A percentile compares a stretch with the other conserved stretches of the same genome.
These are phyloP conservation scores for Hyaloperonospora brassicae DNA, from an alignment of 352 stramenopile genomes.

Conservation along the genomic window DNA sequence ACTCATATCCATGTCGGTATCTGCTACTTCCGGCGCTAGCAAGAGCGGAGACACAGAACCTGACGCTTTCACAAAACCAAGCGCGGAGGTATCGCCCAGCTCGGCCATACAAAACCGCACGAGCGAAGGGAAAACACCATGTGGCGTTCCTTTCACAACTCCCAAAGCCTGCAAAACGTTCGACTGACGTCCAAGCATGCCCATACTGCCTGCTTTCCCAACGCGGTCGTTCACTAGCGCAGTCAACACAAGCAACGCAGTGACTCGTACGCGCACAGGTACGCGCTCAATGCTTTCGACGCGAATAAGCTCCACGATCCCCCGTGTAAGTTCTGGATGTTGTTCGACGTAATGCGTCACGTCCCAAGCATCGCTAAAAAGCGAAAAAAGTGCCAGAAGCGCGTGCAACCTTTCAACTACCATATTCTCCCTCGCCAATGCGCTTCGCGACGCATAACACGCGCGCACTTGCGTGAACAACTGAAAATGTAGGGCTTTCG, in stretches of 20 bases:
- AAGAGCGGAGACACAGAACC: slow-evolving; percentile 8
- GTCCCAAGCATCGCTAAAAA: slow-evolving; percentile 67
- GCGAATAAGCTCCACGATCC: slow-evolving; percentile 66
- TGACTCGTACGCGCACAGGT: slow-evolving; percentile 47
- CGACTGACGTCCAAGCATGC: slow-evolving; percentile 67
- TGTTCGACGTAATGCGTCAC: slow-evolving; percentile 74
- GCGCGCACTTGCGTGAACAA: slow-evolving; percentile 59
- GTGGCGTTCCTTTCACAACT: slow-evolving; percentile 66
- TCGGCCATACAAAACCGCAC: slow-evolving; percentile 75
- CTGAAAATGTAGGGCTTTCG: slow-evolving; percentile 60
- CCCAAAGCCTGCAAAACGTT: slow-evolving; percentile 70
- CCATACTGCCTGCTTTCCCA: slow-evolving; percentile 52
- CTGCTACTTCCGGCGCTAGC: slow-evolving; percentile 40
- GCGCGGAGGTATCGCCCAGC: slow-evolving; percentile 32
- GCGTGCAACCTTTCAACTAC: slow-evolving; percentile 65
- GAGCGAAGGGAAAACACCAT: slow-evolving; percentile 75
- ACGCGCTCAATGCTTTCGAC: slow-evolving; percentile 59
- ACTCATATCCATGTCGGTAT: slow-evolving; percentile 85
- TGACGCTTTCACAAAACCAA: slow-evolving; percentile 6
- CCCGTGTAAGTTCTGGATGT: slow-evolving; percentile 63
- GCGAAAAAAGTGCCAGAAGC: slow-evolving; percentile 64
- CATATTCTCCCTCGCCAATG: slow-evolving; percentile 33
- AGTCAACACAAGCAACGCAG: slow-evolving; percentile 61
- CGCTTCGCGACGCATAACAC: slow-evolving; percentile 29
- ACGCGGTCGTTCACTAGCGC: slow-evolving; percentile 73